These are phyloP conservation scores for Pancytospora epiphaga DNA, from an alignment of 371 early-diverging fungal species.

Conservation along the genomic window DNA sequence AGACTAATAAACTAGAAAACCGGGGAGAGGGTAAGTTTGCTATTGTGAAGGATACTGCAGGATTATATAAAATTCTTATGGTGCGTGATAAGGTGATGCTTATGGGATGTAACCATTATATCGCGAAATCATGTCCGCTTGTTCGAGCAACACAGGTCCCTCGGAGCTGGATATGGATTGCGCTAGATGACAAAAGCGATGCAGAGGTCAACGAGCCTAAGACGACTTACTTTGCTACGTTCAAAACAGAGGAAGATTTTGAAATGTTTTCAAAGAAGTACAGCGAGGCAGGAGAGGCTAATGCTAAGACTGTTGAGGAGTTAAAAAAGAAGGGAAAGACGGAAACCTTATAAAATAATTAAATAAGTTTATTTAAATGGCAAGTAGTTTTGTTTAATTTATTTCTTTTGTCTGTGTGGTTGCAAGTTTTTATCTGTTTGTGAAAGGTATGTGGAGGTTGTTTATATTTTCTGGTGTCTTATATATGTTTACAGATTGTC, in stretches of 20 bases:
- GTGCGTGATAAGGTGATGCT: constrained; percentile 42
- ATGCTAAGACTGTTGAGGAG: constrained; percentile 15
- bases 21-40: constrained; percentile 44
- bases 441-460: too few species aligned
- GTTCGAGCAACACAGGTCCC: constrained; percentile 3
- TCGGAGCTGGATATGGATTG: constrained; percentile 48
- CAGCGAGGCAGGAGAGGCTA: constrained; percentile 28
- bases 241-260: constrained; percentile 33
- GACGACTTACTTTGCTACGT: constrained; percentile 47
- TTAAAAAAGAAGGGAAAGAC: neutral
- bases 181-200: constrained; percentile 47
- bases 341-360: too few species aligned
- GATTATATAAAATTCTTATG: constrained; percentile 40
- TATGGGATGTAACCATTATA: constrained; percentile 53
- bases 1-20: constrained; percentile 39
- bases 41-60: constrained; percentile 25
- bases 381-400: neutral
- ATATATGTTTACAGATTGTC: too few species aligned
- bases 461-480: too few species aligned
- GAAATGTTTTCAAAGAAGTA: constrained; percentile 42
- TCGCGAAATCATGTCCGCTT: constrained; percentile 25
- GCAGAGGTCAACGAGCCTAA: constrained; percentile 21
- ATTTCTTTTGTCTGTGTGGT: neutral
- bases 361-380: too few species aligned
- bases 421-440: too few species aligned